Evolutionary conservation across 768 basidiomycete species (phyloP).

Genomic region (Stropharia rugosoannulata): DNA sequence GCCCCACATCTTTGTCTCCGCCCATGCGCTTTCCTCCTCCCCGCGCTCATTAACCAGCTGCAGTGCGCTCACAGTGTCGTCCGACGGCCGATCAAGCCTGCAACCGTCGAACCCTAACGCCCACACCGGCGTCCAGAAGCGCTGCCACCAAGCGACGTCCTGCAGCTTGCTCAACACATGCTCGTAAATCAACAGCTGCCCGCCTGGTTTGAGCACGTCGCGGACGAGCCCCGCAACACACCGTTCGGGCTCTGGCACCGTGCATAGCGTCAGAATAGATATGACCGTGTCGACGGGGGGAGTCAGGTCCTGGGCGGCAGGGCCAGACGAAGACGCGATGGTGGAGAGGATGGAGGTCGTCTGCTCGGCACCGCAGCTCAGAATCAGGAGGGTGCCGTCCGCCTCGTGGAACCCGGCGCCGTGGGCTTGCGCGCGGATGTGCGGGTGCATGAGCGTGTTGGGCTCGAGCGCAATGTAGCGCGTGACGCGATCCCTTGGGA

Average conservation of each 20-base stretch:
- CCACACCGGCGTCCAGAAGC: conserved; percentile 76
- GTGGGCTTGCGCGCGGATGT: conserved; percentile 48
- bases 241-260: conserved; percentile 53
- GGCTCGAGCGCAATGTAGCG: conserved; percentile 76
- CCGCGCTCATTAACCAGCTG: conserved; percentile 20
- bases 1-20: conserved; percentile 40
- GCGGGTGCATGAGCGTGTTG: conserved; percentile 59
- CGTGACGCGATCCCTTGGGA: conserved; percentile 52
- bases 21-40: conserved; percentile 46
- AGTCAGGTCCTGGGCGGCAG: conserved; percentile 5
- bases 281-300: conserved; percentile 57
- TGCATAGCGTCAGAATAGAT: conserved; percentile 66
- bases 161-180: conserved; percentile 56
- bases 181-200: conserved; percentile 66
- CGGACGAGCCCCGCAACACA: conserved; percentile 45
- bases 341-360: conserved; percentile 41
- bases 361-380: conserved; percentile 66
- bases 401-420: conserved; percentile 52
- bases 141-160: conserved; percentile 72
- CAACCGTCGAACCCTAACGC: conserved; percentile 59
- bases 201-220: conserved; percentile 61
- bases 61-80: conserved; percentile 43
- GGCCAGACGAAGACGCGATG: conserved; percentile 26
- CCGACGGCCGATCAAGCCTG: conserved; percentile 55
- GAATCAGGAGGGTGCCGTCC: conserved; percentile 53